A percentile compares a stretch with the other conserved stretches of the same genome.
Evolutionary conservation across 371 early-diverging fungal genomes (phyloP).

Genomic region (Scutellospora calospora): DNA sequence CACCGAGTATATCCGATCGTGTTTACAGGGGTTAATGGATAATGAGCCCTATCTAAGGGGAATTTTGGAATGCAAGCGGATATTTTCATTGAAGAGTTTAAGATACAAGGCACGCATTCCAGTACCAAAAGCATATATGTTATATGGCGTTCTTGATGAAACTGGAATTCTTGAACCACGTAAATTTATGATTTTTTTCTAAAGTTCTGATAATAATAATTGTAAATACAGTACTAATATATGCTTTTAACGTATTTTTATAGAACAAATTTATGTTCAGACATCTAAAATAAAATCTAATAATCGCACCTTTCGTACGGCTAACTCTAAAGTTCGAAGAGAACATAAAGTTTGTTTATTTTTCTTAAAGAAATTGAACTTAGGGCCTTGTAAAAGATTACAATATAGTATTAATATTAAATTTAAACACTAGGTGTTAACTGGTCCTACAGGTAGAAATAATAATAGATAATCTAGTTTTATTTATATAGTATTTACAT

Average conservation of each 20-base stretch:
- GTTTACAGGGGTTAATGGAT: conserved; percentile 36
- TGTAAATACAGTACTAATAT: neutral
- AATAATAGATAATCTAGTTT: neutral
- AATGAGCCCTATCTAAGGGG: conserved; percentile 67
- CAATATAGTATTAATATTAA: too few relatives aligned
- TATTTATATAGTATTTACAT: neutral
- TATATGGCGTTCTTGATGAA: conserved; percentile 88
- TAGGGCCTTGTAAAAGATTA: too few relatives aligned
- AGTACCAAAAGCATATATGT: conserved; percentile 70
- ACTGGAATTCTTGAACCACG: conserved; percentile 64
- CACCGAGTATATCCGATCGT: too few relatives aligned
- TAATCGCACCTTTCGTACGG: conserved; percentile 13
- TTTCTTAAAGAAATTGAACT: too few relatives aligned
- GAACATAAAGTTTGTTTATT: conserved; percentile 12
- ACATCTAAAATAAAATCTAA: conserved; percentile 47
- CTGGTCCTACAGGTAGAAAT: neutral
- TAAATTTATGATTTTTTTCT: neutral
- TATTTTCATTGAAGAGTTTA: conserved; percentile 66
- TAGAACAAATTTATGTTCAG: conserved; percentile 74
- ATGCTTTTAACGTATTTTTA: neutral
- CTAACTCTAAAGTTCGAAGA: neutral
- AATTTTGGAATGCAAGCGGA: conserved; percentile 62
- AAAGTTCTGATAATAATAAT: neutral
- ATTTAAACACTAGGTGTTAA: too few relatives aligned
- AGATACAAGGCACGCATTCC: conserved; percentile 75